Percentiles rank a stretch among this genome's conserved stretches.
phyloP scores from a whole-genome alignment of 179 eudicot species.

The Patellifolia procumbens region DNA sequence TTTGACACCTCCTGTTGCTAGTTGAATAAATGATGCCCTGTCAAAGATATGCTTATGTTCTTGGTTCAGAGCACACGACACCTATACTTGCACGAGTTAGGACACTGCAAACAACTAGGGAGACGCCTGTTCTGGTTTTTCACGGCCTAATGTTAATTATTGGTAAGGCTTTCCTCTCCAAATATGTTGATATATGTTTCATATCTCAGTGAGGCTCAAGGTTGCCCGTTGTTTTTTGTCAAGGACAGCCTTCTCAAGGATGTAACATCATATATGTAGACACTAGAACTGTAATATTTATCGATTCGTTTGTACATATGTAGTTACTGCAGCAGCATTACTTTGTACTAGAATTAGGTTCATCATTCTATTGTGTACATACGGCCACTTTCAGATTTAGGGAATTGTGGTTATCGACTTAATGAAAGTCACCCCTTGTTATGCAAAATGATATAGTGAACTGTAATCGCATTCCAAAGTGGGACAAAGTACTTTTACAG shows the following conservation, averaged over 20 bases:
- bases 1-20: slow-evolving; percentile 3
- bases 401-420: background rate
- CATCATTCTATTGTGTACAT: background rate
- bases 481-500: background rate
- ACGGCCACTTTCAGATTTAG: background rate
- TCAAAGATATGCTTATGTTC: slow-evolving; percentile 1
- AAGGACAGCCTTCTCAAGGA: slow-evolving; percentile 27
- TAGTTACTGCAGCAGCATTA: slow-evolving; percentile 3
- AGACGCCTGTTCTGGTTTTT: background rate
- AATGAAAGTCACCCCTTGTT: background rate
- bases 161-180: background rate
- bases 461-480: too few relatives aligned
- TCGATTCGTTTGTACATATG: slow-evolving; percentile 20
- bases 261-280: slow-evolving; percentile 8
- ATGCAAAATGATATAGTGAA: background rate
- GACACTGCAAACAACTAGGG: background rate
- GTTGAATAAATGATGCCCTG: slow-evolving; percentile 1
- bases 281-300: slow-evolving; percentile 22
- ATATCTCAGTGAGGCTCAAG: slow-evolving; percentile 25
- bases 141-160: slow-evolving; percentile 12
- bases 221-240: slow-evolving; percentile 33
- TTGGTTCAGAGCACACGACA: background rate
- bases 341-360: slow-evolving; percentile 5
- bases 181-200: background rate
- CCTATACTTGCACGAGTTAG: slow-evolving; percentile 18